Evolutionary conservation across 805 yeast species (phyloP), one percentile per base, ranked within the genome.

Genomic region (Candida incommunis): DNA sequence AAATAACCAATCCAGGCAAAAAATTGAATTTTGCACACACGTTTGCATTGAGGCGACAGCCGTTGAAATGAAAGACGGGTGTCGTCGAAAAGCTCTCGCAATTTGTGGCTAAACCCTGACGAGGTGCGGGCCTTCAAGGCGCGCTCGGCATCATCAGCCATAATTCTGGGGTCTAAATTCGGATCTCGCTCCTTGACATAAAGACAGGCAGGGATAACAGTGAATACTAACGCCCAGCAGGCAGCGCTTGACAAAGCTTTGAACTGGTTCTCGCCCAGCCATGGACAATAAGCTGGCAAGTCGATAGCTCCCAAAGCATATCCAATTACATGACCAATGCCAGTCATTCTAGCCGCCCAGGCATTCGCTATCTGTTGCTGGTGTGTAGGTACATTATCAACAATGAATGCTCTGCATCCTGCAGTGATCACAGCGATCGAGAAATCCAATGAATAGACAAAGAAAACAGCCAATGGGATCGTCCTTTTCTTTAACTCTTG

Each of bases 1-100:
- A 78, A 78, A 62, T 79, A 78, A 1, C 81, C 81, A 37, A 77
- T 71, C 82, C 82, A 78, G 1, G 82, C 82, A 57, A 74, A 74
- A 47, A 77, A 72, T 55, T 78, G 80, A 1, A 76, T 75, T 43
- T 60, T 62, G 51, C 80, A 77, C 2, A 76, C 74, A 1, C 66
- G 56, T 43, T 65, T 66, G 2, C 75, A 71, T 49, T 72, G 77
- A 2, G 71, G 68, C 7, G 82, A 76, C 9, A 76, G 56, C 31
- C 50, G 44, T 3, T 24, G 21, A 11, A 51, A 46, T 1, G 53
- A 45, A 1, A 27, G 27, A 48, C 47, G 45, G 4, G 51, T 40
- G 15, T 23, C 44, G 4, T 40, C 31, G 40, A 21, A 35, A 20
- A 21, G 16, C 18, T 22, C 58, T n/a, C n/a, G n/a, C 11, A 71